Base-by-base conservation (phyloP, 2,329 filamentous ascomycete species). In the Fusarium gaditjirri region DNA sequence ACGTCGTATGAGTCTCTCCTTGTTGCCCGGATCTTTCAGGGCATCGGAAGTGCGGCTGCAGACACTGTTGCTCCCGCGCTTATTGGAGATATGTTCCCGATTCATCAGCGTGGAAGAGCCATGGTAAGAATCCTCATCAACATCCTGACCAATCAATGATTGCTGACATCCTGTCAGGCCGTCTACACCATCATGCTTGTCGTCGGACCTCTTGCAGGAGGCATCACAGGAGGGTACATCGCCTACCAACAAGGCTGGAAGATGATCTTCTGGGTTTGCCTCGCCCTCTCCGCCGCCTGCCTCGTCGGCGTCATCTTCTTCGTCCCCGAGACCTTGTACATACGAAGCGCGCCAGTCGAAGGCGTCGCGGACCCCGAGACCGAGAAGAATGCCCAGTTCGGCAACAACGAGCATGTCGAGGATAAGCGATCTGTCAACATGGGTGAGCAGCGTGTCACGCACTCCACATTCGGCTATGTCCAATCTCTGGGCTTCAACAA, bases 151-250 rank as follows among this genome's bases (percentile, higher is more conserved):
- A 9, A 16, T n/a, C 5, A 3, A 8, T 5, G 12, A 16, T 41
- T 12, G 1, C 31, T 47, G 1, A 35, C 17, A 1, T 43, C 3
- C 0, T 2, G 0, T 13, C 2, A 75, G 81, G 80, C 79, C 1
- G 54, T 82, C 2, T 83, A 81, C 55, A 82, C 79, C 0, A 70
- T 80, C 2, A 79, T 77, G 31, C 75, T 83, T 2, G 72, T 75
- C 3, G 67, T 69, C 14, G 81, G 81, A 0, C 78, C 81, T 1
- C 68, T 81, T 0, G 41, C 79, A 2, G 81, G 81, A 4, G 81
- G 81, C 0, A 73, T 83, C 16, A 72, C 72, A 0, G 81, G 81
- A 27, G 81, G 81, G 0, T 83, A 83, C 54, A 81, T 83, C 23
- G 79, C 75, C 4, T 77, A 62, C 7, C 58, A 71, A 1, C 73